Evolutionary conservation across 148 eudicot genomes (phyloP).

Genomic region (Heliosperma pusillum): DNA sequence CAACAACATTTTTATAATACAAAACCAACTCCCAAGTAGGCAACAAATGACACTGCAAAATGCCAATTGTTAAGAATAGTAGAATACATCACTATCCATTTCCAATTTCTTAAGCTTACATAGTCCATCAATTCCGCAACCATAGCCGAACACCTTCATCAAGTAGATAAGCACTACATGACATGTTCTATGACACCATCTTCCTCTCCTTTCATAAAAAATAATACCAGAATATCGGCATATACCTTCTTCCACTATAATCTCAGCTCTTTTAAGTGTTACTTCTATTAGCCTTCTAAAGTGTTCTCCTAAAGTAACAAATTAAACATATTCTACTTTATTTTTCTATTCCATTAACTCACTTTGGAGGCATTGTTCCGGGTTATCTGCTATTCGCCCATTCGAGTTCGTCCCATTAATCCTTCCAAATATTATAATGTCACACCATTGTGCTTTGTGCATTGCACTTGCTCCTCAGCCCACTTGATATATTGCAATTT

Average conservation of each 20-base stretch:
- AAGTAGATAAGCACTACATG: not conserved
- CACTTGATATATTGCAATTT: not conserved
- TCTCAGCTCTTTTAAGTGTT: not conserved
- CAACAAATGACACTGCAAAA: not conserved
- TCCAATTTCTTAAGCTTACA: not conserved
- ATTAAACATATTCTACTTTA: not conserved
- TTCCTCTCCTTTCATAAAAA: not conserved
- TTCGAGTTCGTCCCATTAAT: not conserved
- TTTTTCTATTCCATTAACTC: not conserved
- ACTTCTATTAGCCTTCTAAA: not conserved
- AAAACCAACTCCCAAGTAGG: not conserved
- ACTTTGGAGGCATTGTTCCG: not conserved
- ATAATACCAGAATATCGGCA: constrained; percentile 6
- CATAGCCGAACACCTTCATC: constrained; percentile 7
- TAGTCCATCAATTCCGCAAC: not conserved
- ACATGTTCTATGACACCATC: not conserved
- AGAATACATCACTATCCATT: constrained; percentile 1
- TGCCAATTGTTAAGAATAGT: not conserved
- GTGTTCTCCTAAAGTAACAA: not conserved
- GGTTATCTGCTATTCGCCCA: not conserved
- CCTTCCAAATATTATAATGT: not conserved
- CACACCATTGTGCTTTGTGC: no score
- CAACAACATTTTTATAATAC: not conserved
- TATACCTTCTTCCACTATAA: constrained; percentile 10
- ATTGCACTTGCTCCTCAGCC: not conserved